Conservation (phyloP, 1,284 basidiomycete species). For the Cutaneotrichosporon cutaneum region DNA sequence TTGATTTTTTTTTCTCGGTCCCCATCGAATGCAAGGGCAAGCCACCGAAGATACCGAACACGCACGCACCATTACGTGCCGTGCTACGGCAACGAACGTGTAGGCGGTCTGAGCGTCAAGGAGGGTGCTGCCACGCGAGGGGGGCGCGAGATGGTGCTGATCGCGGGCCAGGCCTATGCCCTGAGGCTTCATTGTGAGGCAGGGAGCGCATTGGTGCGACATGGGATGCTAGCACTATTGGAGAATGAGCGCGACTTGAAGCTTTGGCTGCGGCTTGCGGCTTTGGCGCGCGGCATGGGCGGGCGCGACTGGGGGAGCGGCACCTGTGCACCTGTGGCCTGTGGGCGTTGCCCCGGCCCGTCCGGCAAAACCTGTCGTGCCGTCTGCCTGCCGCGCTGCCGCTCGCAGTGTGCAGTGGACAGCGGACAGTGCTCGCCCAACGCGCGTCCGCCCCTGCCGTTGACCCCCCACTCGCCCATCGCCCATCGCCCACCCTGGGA, state of each 20-base stretch:
- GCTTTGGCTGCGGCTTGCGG: no score
- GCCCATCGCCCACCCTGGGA: no score
- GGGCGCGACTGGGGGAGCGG: no score
- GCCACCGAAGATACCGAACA: constrained; percentile 1
- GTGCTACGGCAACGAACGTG: not conserved
- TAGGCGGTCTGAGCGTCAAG: not conserved
- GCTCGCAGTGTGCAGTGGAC: no score
- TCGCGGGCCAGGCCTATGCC: not conserved
- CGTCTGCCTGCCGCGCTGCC: not conserved
- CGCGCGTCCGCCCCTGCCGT: no score
- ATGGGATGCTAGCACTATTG: no score
- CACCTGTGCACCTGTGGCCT: no score
- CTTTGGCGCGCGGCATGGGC: no score
- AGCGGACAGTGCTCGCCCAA: no score
- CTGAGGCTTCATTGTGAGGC: not conserved
- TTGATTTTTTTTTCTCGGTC: not conserved
- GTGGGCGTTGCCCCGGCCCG: no score
- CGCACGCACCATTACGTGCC: not conserved
- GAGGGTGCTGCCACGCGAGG: not conserved
- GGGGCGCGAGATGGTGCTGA: not conserved
- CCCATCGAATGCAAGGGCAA: not conserved
- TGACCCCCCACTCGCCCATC: no score
- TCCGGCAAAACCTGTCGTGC: not conserved
- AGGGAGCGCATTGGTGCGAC: no score
- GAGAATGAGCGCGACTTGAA: not conserved